Evolutionary conservation across 2,329 filamentous ascomycete genomes (phyloP), one percentile per base, ranked within the genome.

Genomic region (Aspergillus pseudotamarii): DNA sequence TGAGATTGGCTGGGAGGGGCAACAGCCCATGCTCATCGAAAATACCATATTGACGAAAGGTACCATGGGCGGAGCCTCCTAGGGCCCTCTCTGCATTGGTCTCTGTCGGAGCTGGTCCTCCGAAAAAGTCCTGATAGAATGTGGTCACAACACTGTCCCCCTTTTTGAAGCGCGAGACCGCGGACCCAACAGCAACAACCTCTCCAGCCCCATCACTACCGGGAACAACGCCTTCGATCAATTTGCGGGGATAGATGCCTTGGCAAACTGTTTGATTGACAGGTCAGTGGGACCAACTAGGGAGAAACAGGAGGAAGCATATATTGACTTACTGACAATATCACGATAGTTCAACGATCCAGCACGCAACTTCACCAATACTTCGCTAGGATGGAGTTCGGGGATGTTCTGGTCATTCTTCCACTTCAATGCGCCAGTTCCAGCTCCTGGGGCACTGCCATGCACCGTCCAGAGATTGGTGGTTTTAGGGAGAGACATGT

Each of bases 31-130:
- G 83, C 79, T 91, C 87, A 62, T 85, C 80, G 72, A 89, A 91
- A 19, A 85, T 83, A 62, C 79, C 89, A 66, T 88, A 85, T 66
- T 87, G 81, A 38, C 88, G 83, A 32, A 93, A 81, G 0, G 84
- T 85, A 62, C 90, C 90, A 70, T 92, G 38, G 32, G 32, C 32
- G 10, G 32, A 34, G 32, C 32, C 32, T 10, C 32, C 32, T 9
- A 34, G 32, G 32, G 32, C 32, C 32, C 12, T 34, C 32, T 34
- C 9, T 12, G 32, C 8, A 12, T 34, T 34, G 9, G 32, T 9
- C 32, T 34, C 32, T 12, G 32, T 43, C 14, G 38, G 85, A 1
- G 88, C 57, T 21, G 81, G 80, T 38, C 88, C 89, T 53, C 58
- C 60, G 16, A 57, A 34, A 26, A 34, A 43, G 16, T 21, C 21